These are phyloP conservation scores for Monilinia fructigena DNA, from an alignment of 2,329 filamentous ascomycete species.

Conservation along the genomic window DNA sequence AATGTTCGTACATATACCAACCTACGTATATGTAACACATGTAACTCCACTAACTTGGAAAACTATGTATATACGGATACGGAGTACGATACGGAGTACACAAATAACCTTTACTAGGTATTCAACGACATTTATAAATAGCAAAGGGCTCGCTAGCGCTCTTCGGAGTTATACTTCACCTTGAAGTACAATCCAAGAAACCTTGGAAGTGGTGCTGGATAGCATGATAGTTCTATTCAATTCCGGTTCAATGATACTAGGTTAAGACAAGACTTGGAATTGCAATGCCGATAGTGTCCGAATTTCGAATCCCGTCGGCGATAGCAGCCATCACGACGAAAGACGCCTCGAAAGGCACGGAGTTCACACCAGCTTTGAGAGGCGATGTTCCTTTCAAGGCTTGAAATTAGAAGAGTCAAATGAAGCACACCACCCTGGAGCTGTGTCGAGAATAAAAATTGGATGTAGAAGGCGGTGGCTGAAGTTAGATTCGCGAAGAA, in stretches of 20 bases:
- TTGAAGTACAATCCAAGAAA: neutral
- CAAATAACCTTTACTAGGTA: no score
- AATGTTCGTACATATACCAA: neutral
- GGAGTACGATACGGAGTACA: no score
- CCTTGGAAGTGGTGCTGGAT: neutral
- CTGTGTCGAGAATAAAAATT: neutral
- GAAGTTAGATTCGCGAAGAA: conserved; percentile 5
- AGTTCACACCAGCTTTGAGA: neutral
- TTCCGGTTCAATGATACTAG: neutral
- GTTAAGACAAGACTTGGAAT: neutral
- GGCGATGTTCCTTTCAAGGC: neutral
- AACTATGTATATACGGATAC: no score
- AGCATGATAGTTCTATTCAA: neutral
- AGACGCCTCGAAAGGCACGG: neutral
- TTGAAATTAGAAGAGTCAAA: neutral
- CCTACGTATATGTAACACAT: no score
- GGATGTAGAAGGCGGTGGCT: neutral
- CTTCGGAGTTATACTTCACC: no score
- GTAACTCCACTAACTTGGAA: no score
- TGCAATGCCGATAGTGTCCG: conserved; percentile 7
- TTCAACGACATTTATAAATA: no score
- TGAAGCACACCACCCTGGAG: neutral
- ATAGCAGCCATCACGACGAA: neutral
- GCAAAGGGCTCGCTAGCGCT: no score
- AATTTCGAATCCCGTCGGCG: neutral